phyloP scores from a whole-genome alignment of 2,329 filamentous ascomycete species.

The Decorospora gaudefroyi region DNA sequence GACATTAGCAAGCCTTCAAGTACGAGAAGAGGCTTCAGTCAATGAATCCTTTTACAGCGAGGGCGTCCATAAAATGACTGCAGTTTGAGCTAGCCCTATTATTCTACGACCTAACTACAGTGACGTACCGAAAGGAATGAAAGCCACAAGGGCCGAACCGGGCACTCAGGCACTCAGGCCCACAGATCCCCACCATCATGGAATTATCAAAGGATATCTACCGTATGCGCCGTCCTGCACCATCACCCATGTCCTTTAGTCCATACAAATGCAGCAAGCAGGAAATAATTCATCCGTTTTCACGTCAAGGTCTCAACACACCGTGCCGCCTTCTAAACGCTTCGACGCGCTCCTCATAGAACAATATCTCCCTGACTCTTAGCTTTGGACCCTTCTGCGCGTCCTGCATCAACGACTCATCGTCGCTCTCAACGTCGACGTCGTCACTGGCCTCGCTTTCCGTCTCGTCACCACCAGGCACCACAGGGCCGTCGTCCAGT shows the following conservation, averaged over 20 bases:
- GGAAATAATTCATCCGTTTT: too few species aligned
- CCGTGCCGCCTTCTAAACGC: constrained; percentile 76
- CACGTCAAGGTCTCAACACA: constrained; percentile 32
- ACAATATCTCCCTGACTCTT: constrained; percentile 75
- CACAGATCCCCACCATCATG: constrained; percentile 8
- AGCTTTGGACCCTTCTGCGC: constrained; percentile 58
- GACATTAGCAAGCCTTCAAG: not conserved
- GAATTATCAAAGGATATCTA: constrained; percentile 21
- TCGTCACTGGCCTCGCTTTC: constrained; percentile 46
- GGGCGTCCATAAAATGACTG: too few species aligned
- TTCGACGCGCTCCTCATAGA: constrained; percentile 77
- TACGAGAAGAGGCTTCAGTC: too few species aligned
- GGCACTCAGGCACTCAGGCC: constrained; percentile 5
- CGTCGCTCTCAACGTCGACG: constrained; percentile 51
- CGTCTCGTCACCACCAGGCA: constrained; percentile 51
- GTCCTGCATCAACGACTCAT: constrained; percentile 58
- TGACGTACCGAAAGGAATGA: constrained; percentile 3
- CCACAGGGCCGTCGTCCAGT: constrained; percentile 56
- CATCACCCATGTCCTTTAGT: constrained; percentile 10
- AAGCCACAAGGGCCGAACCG: not conserved
- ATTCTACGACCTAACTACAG: constrained; percentile 15
- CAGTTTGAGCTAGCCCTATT: too few species aligned
- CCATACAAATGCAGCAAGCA: constrained; percentile 8
- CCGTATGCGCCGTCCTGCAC: constrained; percentile 20
- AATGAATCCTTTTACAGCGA: too few species aligned